Base-by-base conservation (phyloP, 331 rosid genomes). In the Quercus tomentella region DNA sequence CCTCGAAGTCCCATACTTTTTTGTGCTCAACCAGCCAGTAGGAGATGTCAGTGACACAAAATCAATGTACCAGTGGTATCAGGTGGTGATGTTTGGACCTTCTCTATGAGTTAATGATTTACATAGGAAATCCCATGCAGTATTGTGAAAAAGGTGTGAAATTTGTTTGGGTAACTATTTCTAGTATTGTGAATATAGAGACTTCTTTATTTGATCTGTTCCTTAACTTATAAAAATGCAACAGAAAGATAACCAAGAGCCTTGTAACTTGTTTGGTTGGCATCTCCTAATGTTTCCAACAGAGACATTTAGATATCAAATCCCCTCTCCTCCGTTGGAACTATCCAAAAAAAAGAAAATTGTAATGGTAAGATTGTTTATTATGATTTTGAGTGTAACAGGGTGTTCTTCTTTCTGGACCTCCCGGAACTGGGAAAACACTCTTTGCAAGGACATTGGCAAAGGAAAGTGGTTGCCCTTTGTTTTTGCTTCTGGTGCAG, bases 351-450 rank as follows among this genome's bases (percentile, higher is more conserved):
- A 37, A 37, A 37, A 1, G 43, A 37, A 37, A 37, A 1, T 37
- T 7, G 15, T 72, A 43, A 26, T 8, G 66, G 28, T 35, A 25
- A 33, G 67, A 80, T 69, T 56, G 55, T 82, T 76, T 72, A 83
- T 84, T 73, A 82, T 81, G 80, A 82, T 76, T 21, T 62, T 57
- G 30, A 75, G 60, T 69, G 18, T 76, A 82, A 82, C 88, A 95
- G 98, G 98, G 99, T 74, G 98, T 95, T 84, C 97, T 93, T 79
- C 97, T 93, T 76, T 95, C 98, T 84, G 96, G 98, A 77, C 99
- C 99, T 79, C 98, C 97, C 77, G 98, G 99, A 85, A 93, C 99
- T 41, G 99, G 98, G 60, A 95, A 95, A 84, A 95, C 99, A 57
- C 94, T 93, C 71, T 95, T 95, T 86, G 99, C 99, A 28, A 90